phyloP scores from a whole-genome alignment of 371 early-diverging fungal genomes.

The Mucor piriformis region DNA sequence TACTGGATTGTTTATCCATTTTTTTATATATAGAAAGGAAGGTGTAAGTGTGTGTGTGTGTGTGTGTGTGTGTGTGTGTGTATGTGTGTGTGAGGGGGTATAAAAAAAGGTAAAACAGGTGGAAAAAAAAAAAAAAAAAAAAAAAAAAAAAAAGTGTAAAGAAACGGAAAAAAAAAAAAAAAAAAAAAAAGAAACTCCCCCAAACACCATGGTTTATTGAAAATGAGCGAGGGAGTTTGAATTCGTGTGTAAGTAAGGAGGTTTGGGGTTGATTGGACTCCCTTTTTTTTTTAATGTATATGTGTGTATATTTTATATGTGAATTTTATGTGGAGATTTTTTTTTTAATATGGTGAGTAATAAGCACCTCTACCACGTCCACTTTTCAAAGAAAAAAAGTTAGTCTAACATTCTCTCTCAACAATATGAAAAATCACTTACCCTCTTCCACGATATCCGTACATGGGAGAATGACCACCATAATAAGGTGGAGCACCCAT shows the following conservation, averaged over 20 bases:
- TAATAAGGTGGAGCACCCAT: slow-evolving; percentile 36
- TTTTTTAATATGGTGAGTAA: slow-evolving; percentile 64
- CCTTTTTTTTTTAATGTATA: slow-evolving; percentile 4
- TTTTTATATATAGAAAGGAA: neutral
- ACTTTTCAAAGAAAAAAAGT: slow-evolving; percentile 9
- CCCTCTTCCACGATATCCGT: slow-evolving; percentile 62
- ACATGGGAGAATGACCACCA: slow-evolving; percentile 56
- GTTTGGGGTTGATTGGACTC: too few relatives aligned
- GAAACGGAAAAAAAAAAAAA: too few relatives aligned
- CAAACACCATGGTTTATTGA: too few relatives aligned
- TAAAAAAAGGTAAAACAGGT: neutral
- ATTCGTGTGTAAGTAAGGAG: too few relatives aligned
- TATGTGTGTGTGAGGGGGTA: slow-evolving; percentile 1
- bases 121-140: neutral
- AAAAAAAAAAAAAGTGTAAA: neutral
- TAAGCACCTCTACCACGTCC: slow-evolving; percentile 65
- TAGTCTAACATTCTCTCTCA: too few relatives aligned
- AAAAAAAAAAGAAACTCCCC: too few relatives aligned
- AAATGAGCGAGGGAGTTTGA: too few relatives aligned
- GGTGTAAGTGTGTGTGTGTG: neutral
- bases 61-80: too few relatives aligned
- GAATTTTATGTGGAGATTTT: slow-evolving; percentile 3
- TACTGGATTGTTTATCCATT: neutral
- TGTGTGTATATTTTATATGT: slow-evolving; percentile 12
- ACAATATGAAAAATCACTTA: slow-evolving; percentile 25